A percentile compares a stretch with the other conserved stretches of the same genome.
phyloP scores from a whole-genome alignment of 495 filamentous ascomycete genomes.

The Neurospora sp. region DNA sequence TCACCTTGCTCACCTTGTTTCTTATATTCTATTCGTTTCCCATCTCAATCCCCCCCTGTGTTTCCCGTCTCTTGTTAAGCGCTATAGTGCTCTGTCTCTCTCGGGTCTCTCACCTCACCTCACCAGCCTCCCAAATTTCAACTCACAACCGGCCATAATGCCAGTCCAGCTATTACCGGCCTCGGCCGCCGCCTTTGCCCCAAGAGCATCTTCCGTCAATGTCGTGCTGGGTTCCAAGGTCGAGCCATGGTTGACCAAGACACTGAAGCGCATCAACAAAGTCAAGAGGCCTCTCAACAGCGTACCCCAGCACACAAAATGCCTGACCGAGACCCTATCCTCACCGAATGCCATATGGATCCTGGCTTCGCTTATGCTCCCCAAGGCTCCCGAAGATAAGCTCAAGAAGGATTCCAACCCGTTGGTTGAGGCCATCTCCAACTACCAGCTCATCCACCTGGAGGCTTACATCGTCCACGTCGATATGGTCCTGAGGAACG shows the following conservation, averaged over 20 bases:
- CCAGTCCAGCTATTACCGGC: slow-evolving; percentile 85
- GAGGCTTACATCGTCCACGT: slow-evolving; percentile 99
- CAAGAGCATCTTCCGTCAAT: slow-evolving; percentile 80
- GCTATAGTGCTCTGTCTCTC: slow-evolving; percentile 40
- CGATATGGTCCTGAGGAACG: slow-evolving; percentile 95
- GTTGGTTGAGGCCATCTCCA: slow-evolving; percentile 81
- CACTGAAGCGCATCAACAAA: slow-evolving; percentile 93
- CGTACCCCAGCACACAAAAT: slow-evolving; percentile 91
- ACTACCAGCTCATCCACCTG: slow-evolving; percentile 88
- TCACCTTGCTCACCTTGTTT: slow-evolving; percentile 39
- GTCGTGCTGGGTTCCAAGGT: slow-evolving; percentile 90
- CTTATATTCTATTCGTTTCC: slow-evolving; percentile 46
- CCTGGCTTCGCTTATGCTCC: slow-evolving; percentile 84
- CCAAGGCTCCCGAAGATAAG: slow-evolving; percentile 83
- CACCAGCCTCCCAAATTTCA: slow-evolving; percentile 11
- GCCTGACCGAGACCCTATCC: slow-evolving; percentile 91
- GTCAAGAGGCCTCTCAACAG: slow-evolving; percentile 98
- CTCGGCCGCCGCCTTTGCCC: slow-evolving; percentile 93
- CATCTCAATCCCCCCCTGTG: slow-evolving; percentile 15
- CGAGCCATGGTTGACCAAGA: slow-evolving; percentile 94
- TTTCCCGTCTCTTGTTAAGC: slow-evolving; percentile 33
- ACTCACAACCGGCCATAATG: slow-evolving; percentile 50
- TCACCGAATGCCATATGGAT: slow-evolving; percentile 92
- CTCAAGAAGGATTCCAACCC: slow-evolving; percentile 79
- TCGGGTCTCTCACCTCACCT: slow-evolving; percentile 13